A percentile compares a stretch with the other conserved stretches of the same genome.
Evolutionary conservation across 2,329 filamentous ascomycete species (phyloP).

Genomic region (Hypoxylon sp.): DNA sequence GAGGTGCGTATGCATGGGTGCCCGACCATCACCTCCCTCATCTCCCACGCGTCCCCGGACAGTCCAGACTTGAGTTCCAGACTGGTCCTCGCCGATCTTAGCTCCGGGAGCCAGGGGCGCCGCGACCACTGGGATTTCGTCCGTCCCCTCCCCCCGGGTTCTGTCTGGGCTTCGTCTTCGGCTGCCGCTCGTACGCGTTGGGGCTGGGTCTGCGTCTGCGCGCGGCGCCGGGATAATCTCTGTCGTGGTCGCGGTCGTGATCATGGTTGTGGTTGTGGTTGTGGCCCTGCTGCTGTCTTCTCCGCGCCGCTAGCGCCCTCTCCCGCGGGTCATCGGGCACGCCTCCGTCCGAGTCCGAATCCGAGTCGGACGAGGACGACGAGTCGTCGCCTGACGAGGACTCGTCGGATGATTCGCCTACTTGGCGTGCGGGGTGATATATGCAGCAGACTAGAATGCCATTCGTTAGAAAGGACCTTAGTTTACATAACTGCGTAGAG

Average conservation of each 20-base stretch:
- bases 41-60: not conserved
- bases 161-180: slow-evolving; percentile 65
- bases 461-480: slow-evolving; percentile 1
- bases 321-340: slow-evolving; percentile 47
- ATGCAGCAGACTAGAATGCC: slow-evolving; percentile 89
- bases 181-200: slow-evolving; percentile 85
- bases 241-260: slow-evolving; percentile 49
- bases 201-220: slow-evolving; percentile 70
- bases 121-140: slow-evolving; percentile 19
- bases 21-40: not conserved
- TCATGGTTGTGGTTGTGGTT: slow-evolving; percentile 46
- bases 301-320: slow-evolving; percentile 48
- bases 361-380: slow-evolving; percentile 67
- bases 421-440: slow-evolving; percentile 86
- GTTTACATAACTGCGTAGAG: not conserved
- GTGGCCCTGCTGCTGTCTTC: slow-evolving; percentile 47
- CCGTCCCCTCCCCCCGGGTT: slow-evolving; percentile 45
- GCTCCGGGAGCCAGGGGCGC: slow-evolving; percentile 6
- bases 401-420: slow-evolving; percentile 79
- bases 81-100: not conserved
- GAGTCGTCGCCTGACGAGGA: slow-evolving; percentile 64
- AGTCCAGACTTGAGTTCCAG: not conserved
- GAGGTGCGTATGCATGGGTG: slow-evolving; percentile 3
- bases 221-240: slow-evolving; percentile 33
- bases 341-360: slow-evolving; percentile 49